These are phyloP conservation scores for Verticillium dahliae DNA, from an alignment of 2,329 filamentous ascomycete genomes.

Conservation along the genomic window DNA sequence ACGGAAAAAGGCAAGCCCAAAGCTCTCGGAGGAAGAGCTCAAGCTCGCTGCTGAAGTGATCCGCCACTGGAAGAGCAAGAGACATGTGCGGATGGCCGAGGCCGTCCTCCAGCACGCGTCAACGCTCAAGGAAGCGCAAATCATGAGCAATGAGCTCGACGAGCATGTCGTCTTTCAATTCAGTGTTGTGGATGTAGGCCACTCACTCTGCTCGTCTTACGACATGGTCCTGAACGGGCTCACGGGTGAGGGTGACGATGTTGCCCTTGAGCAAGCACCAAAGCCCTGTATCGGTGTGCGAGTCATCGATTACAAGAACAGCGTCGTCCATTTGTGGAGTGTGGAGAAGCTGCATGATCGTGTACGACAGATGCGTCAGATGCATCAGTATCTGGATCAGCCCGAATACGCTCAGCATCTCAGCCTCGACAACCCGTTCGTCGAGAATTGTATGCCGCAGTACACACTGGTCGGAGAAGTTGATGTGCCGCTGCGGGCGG, in stretches of 20 bases:
- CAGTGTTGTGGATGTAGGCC: constrained; percentile 80
- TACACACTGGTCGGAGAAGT: constrained; percentile 91
- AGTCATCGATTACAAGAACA: constrained; percentile 83
- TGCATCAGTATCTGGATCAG: constrained; percentile 93
- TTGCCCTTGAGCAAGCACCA: constrained; percentile 68
- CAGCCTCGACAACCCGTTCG: constrained; percentile 86
- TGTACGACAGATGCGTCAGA: constrained; percentile 87
- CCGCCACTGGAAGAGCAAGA: constrained; percentile 72
- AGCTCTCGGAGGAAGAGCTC: constrained; percentile 66
- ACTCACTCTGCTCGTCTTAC: constrained; percentile 87
- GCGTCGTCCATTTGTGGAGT: constrained; percentile 88
- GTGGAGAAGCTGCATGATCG: constrained; percentile 84
- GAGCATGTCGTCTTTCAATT: constrained; percentile 94
- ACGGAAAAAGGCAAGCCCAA: constrained; percentile 52
- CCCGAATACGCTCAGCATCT: constrained; percentile 94
- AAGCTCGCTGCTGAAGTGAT: constrained; percentile 60
- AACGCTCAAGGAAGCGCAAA: constrained; percentile 87
- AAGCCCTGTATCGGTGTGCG: constrained; percentile 90
- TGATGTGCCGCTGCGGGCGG: constrained; percentile 84
- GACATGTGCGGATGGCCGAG: constrained; percentile 92
- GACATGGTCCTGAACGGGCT: constrained; percentile 93
- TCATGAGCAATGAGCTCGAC: constrained; percentile 95
- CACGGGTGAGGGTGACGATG: constrained; percentile 75
- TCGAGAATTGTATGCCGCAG: constrained; percentile 82
- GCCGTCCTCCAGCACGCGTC: constrained; percentile 82